These are phyloP conservation scores for Scutellaria barbata DNA, from an alignment of 257 asterid species.

Conservation along the genomic window DNA sequence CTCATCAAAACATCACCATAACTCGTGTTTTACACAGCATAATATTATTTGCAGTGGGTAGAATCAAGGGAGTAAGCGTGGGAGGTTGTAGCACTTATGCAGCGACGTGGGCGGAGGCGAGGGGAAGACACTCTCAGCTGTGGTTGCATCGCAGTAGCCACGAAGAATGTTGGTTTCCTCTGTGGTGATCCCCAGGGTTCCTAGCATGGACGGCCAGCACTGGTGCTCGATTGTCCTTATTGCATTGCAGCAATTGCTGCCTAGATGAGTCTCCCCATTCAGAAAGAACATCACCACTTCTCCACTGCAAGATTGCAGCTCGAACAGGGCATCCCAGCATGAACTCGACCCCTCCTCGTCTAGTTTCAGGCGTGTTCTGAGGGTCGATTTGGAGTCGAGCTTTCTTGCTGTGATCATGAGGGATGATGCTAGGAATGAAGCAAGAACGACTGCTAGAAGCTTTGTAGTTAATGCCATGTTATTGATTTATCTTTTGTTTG, in stretches of 20 bases:
- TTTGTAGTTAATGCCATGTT: slow-evolving; percentile 42
- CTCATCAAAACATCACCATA: not conserved
- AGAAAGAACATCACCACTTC: slow-evolving; percentile 68
- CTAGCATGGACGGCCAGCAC: slow-evolving; percentile 76
- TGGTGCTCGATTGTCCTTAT: slow-evolving; percentile 55
- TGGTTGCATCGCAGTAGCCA: slow-evolving; percentile 62
- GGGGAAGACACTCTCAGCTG: not conserved
- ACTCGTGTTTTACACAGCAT: too few species aligned
- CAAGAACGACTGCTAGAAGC: slow-evolving; percentile 27
- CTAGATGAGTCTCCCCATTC: slow-evolving; percentile 68
- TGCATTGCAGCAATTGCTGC: slow-evolving; percentile 63
- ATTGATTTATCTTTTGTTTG: not conserved
- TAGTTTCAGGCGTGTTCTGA: slow-evolving; percentile 41
- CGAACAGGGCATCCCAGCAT: slow-evolving; percentile 70
- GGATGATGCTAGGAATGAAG: slow-evolving; percentile 36
- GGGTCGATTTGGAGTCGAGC: slow-evolving; percentile 32
- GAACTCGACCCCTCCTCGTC: slow-evolving; percentile 46
- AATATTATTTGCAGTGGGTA: not conserved
- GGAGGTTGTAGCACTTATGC: slow-evolving; percentile 29
- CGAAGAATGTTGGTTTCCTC: slow-evolving; percentile 62
- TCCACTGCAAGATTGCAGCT: slow-evolving; percentile 71
- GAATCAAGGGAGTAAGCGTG: slow-evolving; percentile 27
- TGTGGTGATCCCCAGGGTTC: slow-evolving; percentile 59
- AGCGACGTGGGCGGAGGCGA: slow-evolving; percentile 23
- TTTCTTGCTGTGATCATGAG: slow-evolving; percentile 34